A percentile compares a stretch with the other conserved stretches of the same genome.
These are phyloP conservation scores for Epichloe uncinata DNA, from an alignment of 2,329 filamentous ascomycete species.

Conservation along the genomic window DNA sequence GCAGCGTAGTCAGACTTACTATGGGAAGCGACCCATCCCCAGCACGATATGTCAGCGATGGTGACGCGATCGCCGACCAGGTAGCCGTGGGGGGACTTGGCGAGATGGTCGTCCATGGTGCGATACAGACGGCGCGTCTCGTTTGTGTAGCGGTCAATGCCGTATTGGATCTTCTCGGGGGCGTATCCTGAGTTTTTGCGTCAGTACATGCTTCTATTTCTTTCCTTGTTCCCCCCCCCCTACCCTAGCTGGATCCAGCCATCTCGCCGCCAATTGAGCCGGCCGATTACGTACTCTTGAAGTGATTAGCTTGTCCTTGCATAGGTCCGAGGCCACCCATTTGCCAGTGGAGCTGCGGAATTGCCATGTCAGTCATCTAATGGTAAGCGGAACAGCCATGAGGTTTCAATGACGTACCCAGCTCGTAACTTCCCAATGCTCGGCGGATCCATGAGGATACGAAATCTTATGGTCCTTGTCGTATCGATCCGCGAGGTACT, in stretches of 20 bases:
- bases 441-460: constrained; percentile 57
- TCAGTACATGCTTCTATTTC: background rate
- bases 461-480: constrained; percentile 73
- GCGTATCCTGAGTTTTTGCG: constrained; percentile 44
- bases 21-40: constrained; percentile 57
- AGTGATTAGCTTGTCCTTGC: constrained; percentile 75
- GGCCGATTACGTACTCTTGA: constrained; percentile 38
- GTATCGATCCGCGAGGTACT: constrained; percentile 73
- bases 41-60: constrained; percentile 67
- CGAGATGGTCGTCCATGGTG: constrained; percentile 60
- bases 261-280: background rate
- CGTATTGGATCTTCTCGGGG: constrained; percentile 66
- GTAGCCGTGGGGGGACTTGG: constrained; percentile 39
- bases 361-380: no score
- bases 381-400: background rate
- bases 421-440: constrained; percentile 68
- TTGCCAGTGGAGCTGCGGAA: constrained; percentile 48
- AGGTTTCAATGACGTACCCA: constrained; percentile 39
- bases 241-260: no score
- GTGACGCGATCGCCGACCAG: constrained; percentile 56
- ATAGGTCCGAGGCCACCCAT: constrained; percentile 73
- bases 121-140: constrained; percentile 74
- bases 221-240: background rate
- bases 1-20: constrained; percentile 20
- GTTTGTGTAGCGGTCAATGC: constrained; percentile 67